Evolutionary conservation across 2,329 filamentous ascomycete species (phyloP).

Genomic region (Pestalotiopsis sp.): DNA sequence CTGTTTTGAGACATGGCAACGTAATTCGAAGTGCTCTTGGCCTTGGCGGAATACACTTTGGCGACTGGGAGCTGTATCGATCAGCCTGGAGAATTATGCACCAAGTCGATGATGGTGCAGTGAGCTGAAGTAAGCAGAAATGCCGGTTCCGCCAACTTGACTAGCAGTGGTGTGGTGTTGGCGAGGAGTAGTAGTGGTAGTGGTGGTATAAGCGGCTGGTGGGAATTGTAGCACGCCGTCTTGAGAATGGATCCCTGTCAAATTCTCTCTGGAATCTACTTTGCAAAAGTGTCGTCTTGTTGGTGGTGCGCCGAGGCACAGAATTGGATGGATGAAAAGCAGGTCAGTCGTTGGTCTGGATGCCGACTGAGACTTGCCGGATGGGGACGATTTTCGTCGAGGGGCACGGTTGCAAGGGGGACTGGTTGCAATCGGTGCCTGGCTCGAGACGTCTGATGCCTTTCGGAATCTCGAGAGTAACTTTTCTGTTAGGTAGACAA

Average conservation of each 20-base stretch:
- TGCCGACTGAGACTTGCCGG: background rate
- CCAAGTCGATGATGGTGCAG: background rate
- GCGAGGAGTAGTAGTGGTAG: background rate
- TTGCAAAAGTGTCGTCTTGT: background rate
- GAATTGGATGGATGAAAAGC: background rate
- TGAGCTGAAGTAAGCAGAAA: background rate
- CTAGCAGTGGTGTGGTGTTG: background rate
- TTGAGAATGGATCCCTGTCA: background rate
- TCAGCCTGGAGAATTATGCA: slow-evolving; percentile 10
- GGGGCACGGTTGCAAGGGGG: background rate
- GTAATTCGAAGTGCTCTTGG: slow-evolving; percentile 15
- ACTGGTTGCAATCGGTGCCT: slow-evolving; percentile 13
- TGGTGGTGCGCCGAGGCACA: background rate
- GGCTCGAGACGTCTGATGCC: slow-evolving; percentile 19
- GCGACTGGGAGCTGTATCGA: background rate
- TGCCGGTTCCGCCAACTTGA: slow-evolving; percentile 9
- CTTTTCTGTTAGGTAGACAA: background rate
- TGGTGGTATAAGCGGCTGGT: background rate
- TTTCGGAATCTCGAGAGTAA: slow-evolving; percentile 9
- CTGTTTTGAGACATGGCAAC: slow-evolving; percentile 37
- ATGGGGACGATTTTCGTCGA: slow-evolving; percentile 10
- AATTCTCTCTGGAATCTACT: background rate
- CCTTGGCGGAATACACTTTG: slow-evolving; percentile 22
- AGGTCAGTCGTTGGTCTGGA: background rate
- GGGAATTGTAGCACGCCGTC: background rate